Conservation (phyloP, 495 filamentous ascomycete genomes). For the Daldinia bambusicola region DNA sequence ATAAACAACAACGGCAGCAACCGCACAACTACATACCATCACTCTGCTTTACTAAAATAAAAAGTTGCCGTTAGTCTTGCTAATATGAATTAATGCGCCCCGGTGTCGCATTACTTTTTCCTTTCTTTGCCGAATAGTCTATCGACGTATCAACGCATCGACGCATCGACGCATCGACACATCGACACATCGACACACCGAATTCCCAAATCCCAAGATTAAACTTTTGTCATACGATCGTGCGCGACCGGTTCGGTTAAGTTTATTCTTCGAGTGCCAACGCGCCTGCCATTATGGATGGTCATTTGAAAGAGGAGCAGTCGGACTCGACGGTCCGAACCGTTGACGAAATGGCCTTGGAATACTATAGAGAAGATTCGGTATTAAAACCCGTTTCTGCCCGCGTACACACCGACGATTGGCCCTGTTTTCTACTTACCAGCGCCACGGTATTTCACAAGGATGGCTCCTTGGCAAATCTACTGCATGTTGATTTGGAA, state of each 20-base stretch:
- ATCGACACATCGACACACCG: background rate
- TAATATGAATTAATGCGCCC: conserved; percentile 4
- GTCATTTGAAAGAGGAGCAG: conserved; percentile 48
- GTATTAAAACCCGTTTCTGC: conserved; percentile 49
- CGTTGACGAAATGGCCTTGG: conserved; percentile 40
- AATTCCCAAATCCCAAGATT: background rate
- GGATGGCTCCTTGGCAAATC: conserved; percentile 56
- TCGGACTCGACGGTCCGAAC: conserved; percentile 48
- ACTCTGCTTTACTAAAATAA: background rate
- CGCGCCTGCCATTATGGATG: conserved; percentile 45
- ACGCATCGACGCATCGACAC: no score
- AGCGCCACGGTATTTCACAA: conserved; percentile 58
- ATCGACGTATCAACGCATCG: background rate
- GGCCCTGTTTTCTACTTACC: conserved; percentile 57
- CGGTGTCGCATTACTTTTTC: background rate
- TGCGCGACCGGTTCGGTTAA: conserved; percentile 4
- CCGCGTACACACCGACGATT: conserved; percentile 42
- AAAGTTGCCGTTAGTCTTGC: background rate
- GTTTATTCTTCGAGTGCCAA: background rate
- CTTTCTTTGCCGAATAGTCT: background rate
- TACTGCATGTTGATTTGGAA: conserved; percentile 52
- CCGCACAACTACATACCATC: background rate
- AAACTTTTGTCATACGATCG: conserved; percentile 1
- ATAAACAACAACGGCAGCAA: background rate
- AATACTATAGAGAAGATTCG: conserved; percentile 48